Conservation (phyloP, 208 protist genomes). For the Leishmania turanica region DNA sequence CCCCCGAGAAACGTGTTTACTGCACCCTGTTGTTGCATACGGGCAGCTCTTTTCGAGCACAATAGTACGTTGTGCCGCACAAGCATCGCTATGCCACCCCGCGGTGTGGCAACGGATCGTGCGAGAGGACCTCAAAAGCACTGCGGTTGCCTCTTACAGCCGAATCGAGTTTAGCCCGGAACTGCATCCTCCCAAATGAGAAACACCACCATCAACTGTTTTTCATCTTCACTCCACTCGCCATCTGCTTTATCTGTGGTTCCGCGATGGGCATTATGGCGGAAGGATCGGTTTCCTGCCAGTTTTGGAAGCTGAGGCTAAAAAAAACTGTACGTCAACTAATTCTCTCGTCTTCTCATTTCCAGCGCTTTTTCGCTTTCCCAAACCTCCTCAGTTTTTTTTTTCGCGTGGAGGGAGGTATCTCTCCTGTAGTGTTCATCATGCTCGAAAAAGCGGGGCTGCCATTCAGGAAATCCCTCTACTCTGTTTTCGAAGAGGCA, state of each 20-base stretch:
- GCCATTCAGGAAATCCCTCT: constrained; percentile 5
- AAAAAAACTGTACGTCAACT: background rate
- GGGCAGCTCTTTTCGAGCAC: background rate
- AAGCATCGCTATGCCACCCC: no score
- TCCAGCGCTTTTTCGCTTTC: background rate
- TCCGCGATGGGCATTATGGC: background rate
- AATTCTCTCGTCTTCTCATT: background rate
- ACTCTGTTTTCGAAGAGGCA: constrained; percentile 12
- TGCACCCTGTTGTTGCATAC: background rate
- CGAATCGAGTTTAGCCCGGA: background rate
- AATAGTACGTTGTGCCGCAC: background rate
- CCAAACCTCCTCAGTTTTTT: background rate
- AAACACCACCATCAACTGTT: background rate
- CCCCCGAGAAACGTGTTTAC: background rate
- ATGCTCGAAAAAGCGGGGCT: constrained; percentile 29
- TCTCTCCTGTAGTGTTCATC: background rate
- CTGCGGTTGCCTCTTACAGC: no score
- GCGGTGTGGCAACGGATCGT: background rate
- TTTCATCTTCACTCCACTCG: background rate
- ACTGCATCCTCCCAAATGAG: background rate
- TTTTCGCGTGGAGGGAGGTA: background rate
- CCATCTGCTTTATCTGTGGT: background rate
- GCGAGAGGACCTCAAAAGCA: background rate
- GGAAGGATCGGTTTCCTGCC: background rate
- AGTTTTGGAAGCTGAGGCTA: no score